Evolutionary conservation across 2,329 filamentous ascomycete species (phyloP), one percentile per base, ranked within the genome.

Genomic region (Thelonectria rubi): DNA sequence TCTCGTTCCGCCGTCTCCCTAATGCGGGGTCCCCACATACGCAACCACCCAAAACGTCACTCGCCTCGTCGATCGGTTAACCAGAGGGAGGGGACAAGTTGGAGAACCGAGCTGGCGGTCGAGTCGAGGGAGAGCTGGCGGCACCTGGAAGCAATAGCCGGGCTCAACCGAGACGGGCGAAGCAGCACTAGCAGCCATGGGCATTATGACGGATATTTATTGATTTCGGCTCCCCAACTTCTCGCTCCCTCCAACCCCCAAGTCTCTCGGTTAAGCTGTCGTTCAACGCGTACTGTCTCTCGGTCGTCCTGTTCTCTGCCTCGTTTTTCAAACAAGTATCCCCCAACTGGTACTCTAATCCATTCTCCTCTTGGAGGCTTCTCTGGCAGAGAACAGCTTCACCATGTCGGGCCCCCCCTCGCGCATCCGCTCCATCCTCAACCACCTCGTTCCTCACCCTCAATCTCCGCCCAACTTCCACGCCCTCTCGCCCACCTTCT

Each of bases 401-500:
- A 43, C 32, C 67, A 91, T 91, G 89, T 89, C 89, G n/a, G 81
- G 82, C 52, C 82, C 89, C 55, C 79, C 82, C 21, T 86, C 86
- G 43, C 87, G 89, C 63, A 82, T 92, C 57, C 79, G 80, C 59
- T 85, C 80, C 63, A 82, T 91, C 66, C 77, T 84, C 37, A 80
- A 79, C 59, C 86, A 86, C 68, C 78, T 85, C 39, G 69, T 76
- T 26, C 75, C 76, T 39, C 65, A 71, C 30, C 76, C 78, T 14
- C 77, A 68, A 58, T 78, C 81, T 63, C 81, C 81, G 66, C 76
- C 81, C 72, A 87, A 93, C 76, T 85, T 91, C 71, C 91, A 94
- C 77, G 87, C 90, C 15, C 86, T 98, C 30, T 94, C 92, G 1
- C 94, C 94, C 0, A 97, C 94, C 3, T 89, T 88, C 76, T 97